Evolutionary conservation across 2,329 filamentous ascomycete species (phyloP).

Genomic region (Taxawa tesnikishii): DNA sequence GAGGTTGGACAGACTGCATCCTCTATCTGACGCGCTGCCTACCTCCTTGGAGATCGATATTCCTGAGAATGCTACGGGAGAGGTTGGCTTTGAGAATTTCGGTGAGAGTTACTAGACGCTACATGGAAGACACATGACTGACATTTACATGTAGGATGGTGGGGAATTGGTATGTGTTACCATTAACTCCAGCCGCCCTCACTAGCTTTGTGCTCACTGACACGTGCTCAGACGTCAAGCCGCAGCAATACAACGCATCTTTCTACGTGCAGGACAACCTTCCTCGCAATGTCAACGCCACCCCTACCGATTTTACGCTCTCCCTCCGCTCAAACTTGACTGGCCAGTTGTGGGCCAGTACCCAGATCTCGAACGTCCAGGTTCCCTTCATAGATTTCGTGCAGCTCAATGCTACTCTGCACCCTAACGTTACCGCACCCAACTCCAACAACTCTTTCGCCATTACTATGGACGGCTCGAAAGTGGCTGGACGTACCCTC

Average conservation of each 20-base stretch:
- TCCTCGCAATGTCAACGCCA: constrained; percentile 18
- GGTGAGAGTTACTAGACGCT: too few species aligned
- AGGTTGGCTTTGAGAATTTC: constrained; percentile 35
- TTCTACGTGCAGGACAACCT: constrained; percentile 33
- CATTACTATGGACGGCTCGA: constrained; percentile 35
- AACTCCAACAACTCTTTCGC: constrained; percentile 40
- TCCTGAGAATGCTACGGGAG: constrained; percentile 22
- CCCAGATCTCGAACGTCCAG: constrained; percentile 11
- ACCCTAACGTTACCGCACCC: constrained; percentile 30
- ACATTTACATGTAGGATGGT: constrained; percentile 23
- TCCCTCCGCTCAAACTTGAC: constrained; percentile 28
- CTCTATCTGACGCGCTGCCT: constrained; percentile 32
- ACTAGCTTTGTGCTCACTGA: too few species aligned
- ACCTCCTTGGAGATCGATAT: constrained; percentile 29
- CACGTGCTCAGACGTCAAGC: too few species aligned
- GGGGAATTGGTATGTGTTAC: constrained; percentile 42
- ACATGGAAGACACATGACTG: neutral
- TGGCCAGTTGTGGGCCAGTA: constrained; percentile 27
- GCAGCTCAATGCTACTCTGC: constrained; percentile 23
- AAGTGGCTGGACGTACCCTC: constrained; percentile 25
- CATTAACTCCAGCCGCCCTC: too few species aligned
- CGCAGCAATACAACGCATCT: constrained; percentile 36
- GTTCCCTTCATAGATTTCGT: constrained; percentile 9
- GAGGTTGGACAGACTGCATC: constrained; percentile 26
- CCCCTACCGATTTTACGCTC: constrained; percentile 26